Evolutionary conservation across 352 stramenopile genomes (phyloP), one percentile per base, ranked within the genome.

Genomic region (Saprolegnia parasitica): DNA sequence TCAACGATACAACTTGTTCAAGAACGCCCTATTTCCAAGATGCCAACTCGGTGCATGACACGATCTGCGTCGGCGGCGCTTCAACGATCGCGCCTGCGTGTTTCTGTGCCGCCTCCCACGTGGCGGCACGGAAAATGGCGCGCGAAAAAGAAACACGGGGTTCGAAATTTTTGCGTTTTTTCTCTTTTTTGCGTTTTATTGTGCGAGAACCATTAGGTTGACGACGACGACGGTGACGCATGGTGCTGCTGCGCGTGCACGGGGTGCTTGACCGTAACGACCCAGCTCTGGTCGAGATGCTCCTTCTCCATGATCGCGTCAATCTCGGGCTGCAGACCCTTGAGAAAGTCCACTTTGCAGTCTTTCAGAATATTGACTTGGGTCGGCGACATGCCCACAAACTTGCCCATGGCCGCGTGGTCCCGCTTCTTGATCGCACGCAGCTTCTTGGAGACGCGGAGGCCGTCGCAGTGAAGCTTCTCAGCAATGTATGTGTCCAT

Each of bases 391-490:
- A 68, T 68, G 45, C 52, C 52, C 11, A 58, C 50, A 16, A 26
- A 26, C 35, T 66, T 66, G n/a, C 58, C 26, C 26, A 23, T 50
- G 46, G n/a, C 52, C 11, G 52, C 20, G n/a, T 60, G 52, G 52
- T 60, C 52, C 13, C 52, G 52, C 35, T 60, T 60, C 35, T 60
- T 60, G 35, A 60, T 60, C 13, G 52, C 52, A 24, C 52, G 52
- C 13, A 60, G 52, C 35, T 60, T 60, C 20, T 60, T 60, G 35
- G 52, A 21, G 24, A 60, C 52, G 24, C 52, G 52, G 24, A 60
- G 52, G 24, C 52, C 52, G 1, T 61, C 63, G 42, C 63, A 70
- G 23, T 70, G 63, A n/a, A 70, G 47, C 37, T 70, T 70, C 54
- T 70, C 63, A 20, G 63, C 63, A 13, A 70, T 24, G 29, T 70